Evolutionary conservation across 2,329 filamentous ascomycete species (phyloP), one percentile per base, ranked within the genome.

Genomic region (Penicillium hordei): DNA sequence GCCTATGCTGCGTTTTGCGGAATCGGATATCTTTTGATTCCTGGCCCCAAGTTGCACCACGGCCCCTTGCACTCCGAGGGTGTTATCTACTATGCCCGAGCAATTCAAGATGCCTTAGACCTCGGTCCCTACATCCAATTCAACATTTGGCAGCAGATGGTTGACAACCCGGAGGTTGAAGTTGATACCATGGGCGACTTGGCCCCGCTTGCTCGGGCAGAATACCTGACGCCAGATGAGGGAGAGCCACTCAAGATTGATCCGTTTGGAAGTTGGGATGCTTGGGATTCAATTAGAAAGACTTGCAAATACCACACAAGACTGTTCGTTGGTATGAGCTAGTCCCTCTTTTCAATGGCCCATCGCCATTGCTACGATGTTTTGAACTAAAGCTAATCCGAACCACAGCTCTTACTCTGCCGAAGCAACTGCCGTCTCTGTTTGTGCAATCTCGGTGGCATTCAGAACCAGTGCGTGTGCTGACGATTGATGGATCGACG

Each of bases 1-100:
- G 90, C 91, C 48, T 99, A 97, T 76, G 94, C 95, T 62, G 93
- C 91, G 61, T 99, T 97, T 76, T 97, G 92, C 70, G 95, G 95
- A 36, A 84, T 94, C 48, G 86, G 87, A 55, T 95, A 89, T 74
- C 82, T 97, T 58, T 80, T 97, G 50, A 81, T 99, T 31, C 87
- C 89, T 1, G 92, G 92, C 0, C 94, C 94, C 3, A 83, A 84
- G 62, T 77, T 85, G 15, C 84, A 88, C 63, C 81, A 85, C 57
- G 81, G 82, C 57, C 81, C 80, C 42, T 64, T 74, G 48, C 70
- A 77, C 60, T 75, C 75, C 2, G 76, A 79, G 53, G 81, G 82
- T 17, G 83, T 81, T 69, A 77, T 88, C 0, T 90, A 92, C 68
- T 99, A 92, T 79, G 90, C 90, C 34, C 87, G 93, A 53, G 89